These are phyloP conservation scores for Parietaria judaica DNA, from an alignment of 306 rosid species.

Conservation along the genomic window DNA sequence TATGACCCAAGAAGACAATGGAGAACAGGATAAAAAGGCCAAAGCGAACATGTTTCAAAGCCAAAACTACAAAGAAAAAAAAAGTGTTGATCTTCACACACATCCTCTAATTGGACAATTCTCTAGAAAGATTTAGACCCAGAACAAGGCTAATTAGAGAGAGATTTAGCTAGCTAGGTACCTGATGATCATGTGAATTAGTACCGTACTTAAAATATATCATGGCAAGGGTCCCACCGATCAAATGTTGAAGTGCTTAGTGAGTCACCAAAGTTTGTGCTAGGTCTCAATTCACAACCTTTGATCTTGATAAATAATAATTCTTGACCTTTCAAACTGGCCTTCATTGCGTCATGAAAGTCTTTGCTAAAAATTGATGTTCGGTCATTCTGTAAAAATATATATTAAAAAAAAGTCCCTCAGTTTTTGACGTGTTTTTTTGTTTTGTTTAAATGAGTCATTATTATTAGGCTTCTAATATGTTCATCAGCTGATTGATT, in stretches of 20 bases:
- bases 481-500: constrained; percentile 11
- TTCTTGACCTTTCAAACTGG: constrained; percentile 49
- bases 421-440: constrained; percentile 29
- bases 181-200: constrained; percentile 11
- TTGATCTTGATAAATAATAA: constrained; percentile 11
- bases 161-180: constrained; percentile 43
- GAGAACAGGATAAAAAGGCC: constrained; percentile 17
- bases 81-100: background rate
- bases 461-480: background rate
- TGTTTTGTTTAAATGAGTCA: background rate
- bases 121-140: background rate
- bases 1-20: constrained; percentile 1
- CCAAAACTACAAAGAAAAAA: background rate
- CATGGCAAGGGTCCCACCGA: constrained; percentile 29
- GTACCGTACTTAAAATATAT: constrained; percentile 5
- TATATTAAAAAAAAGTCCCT: background rate
- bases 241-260: constrained; percentile 38
- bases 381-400: constrained; percentile 22
- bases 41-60: constrained; percentile 11
- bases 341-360: constrained; percentile 42
- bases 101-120: constrained; percentile 9
- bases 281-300: constrained; percentile 11
- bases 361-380: constrained; percentile 19
- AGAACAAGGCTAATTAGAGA: background rate
- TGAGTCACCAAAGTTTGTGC: constrained; percentile 44